Evolutionary conservation across 1,284 basidiomycete species (phyloP).

Genomic region (Irpex lacteus): DNA sequence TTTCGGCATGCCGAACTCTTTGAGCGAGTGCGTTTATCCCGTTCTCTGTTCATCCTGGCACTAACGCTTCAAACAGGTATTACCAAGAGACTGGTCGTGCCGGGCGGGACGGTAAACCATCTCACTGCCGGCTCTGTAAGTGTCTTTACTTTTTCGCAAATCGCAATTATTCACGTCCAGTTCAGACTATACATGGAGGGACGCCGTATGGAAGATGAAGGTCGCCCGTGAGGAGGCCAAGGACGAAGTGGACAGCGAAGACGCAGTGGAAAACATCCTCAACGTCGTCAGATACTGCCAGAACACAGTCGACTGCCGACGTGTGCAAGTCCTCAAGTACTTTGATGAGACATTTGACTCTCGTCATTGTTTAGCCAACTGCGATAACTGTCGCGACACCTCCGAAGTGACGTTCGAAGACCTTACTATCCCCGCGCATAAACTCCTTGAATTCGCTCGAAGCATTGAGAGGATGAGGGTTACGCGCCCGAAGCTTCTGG

Average conservation of each 20-base stretch:
- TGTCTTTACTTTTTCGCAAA: background rate
- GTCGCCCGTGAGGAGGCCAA: slow-evolving; percentile 51
- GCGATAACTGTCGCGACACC: slow-evolving; percentile 71
- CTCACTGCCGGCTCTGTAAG: slow-evolving; percentile 62
- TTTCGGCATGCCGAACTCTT: slow-evolving; percentile 62
- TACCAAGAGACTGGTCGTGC: slow-evolving; percentile 88
- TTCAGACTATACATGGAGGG: slow-evolving; percentile 54
- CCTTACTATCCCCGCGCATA: slow-evolving; percentile 50
- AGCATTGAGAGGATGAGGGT: slow-evolving; percentile 34
- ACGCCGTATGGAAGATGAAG: slow-evolving; percentile 46
- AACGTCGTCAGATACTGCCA: slow-evolving; percentile 75
- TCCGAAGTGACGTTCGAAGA: slow-evolving; percentile 44
- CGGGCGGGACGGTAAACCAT: slow-evolving; percentile 70
- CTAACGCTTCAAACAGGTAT: slow-evolving; percentile 41
- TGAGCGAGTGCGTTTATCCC: slow-evolving; percentile 51
- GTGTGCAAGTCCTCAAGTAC: slow-evolving; percentile 79
- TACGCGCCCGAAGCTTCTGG: slow-evolving; percentile 48
- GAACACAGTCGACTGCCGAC: slow-evolving; percentile 85
- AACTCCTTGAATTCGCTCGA: slow-evolving; percentile 49
- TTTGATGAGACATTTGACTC: slow-evolving; percentile 48
- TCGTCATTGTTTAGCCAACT: slow-evolving; percentile 55
- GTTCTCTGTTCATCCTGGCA: slow-evolving; percentile 1
- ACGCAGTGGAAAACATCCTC: slow-evolving; percentile 52
- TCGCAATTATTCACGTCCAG: background rate
- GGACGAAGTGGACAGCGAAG: slow-evolving; percentile 51